These are phyloP conservation scores for Clonostachys chloroleuca DNA, from an alignment of 2,329 filamentous ascomycete genomes.

Conservation along the genomic window DNA sequence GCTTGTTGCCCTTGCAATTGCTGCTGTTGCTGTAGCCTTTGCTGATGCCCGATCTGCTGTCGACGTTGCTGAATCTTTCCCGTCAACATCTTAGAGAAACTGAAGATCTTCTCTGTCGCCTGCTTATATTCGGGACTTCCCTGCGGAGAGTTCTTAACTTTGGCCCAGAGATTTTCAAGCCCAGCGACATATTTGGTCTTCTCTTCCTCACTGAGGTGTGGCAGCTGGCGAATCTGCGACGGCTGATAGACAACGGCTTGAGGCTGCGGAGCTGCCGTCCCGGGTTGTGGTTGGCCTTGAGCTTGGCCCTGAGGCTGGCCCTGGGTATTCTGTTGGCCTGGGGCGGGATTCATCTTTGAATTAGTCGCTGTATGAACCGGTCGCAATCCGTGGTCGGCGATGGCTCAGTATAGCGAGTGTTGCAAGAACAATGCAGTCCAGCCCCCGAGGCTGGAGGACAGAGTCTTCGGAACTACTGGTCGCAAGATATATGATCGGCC, in stretches of 20 bases:
- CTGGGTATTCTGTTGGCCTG: background rate
- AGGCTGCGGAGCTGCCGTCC: conserved; percentile 8
- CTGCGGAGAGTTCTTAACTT: conserved; percentile 40
- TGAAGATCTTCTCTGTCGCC: conserved; percentile 52
- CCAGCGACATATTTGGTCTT: conserved; percentile 56
- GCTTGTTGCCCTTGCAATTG: conserved; percentile 18
- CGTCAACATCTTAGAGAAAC: conserved; percentile 55
- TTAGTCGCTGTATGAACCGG: too few species aligned
- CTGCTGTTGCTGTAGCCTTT: conserved; percentile 15
- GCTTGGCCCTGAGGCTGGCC: conserved; percentile 2
- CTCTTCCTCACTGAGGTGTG: conserved; percentile 47
- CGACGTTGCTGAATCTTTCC: conserved; percentile 41
- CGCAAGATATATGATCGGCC: too few species aligned
- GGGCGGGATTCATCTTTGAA: conserved; percentile 1
- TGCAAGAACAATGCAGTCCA: too few species aligned
- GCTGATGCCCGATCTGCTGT: conserved; percentile 21
- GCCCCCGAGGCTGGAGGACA: too few species aligned
- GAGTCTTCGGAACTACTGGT: too few species aligned
- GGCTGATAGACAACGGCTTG: conserved; percentile 42
- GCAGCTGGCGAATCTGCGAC: conserved; percentile 44
- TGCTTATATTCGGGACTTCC: conserved; percentile 43
- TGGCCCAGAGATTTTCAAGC: conserved; percentile 46
- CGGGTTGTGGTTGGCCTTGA: conserved; percentile 1
- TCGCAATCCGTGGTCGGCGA: too few species aligned
- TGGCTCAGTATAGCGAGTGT: too few species aligned